Base-by-base conservation (phyloP, 495 filamentous ascomycete genomes). In the Lineolata rhizophorae region DNA sequence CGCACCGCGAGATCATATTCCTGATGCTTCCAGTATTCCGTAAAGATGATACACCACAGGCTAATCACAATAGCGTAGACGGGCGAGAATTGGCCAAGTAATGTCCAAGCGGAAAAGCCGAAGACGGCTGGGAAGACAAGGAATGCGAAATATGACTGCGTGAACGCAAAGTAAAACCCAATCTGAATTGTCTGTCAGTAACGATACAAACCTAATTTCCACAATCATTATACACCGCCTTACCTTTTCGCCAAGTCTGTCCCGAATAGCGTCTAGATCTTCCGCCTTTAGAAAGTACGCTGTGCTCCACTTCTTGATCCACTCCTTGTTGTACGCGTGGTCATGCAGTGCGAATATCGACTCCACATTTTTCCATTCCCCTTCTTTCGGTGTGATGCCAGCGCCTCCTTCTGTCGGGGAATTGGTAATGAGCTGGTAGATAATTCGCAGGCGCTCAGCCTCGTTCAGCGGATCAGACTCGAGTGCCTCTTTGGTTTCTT, bases 1-100 rank as follows among this genome's bases (percentile, higher is more conserved):
- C 81, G 72, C 20, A 92, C 72, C 14, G 78, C 77, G 8, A 95
- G 58, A 50, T 97, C 90, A 9, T 74, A 60, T 51, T 97, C 84
- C 54, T 92, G 79, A 36, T 77, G 74, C 56, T 87, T 92, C 87
- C 87, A 97, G 49, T 80, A 92, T 52, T 97, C 87, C 24, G 91
- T 74, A 44, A 97, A 95, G 14, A 84, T 55, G 1, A 91, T 70
- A 32, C 76, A 75, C 84, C 85, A 93, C 3, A 95, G 57, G 19
- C 68, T 70, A 47, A 77, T 91, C 25, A 78, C 65, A 8, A 85
- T 44, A 2, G 77, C 76, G 42, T 93, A 97, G 24, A 84, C 53
- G 37, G 70, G 64, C 3, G 85, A 94, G 51, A 75, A 97, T 26
- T 72, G 63, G 2, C 84, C 81, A 2, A 97, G 61, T 10, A 94